Evolutionary conservation across 176 grass and related monocot genomes (phyloP).

Genomic region (Aegilops umbellulata): DNA sequence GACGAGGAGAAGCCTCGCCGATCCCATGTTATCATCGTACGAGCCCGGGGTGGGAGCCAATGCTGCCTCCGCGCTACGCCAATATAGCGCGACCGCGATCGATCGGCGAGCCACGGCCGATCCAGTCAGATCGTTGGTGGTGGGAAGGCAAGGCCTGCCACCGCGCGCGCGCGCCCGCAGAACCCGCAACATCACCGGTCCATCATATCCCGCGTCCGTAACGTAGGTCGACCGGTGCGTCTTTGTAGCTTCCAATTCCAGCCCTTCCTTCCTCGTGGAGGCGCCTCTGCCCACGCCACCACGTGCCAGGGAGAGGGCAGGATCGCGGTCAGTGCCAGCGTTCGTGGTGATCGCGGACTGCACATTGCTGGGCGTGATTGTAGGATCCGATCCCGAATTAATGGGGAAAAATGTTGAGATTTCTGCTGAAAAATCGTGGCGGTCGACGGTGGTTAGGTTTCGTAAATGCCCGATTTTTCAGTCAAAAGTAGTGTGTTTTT

Average conservation of each 20-base stretch:
- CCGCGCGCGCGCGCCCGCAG: not conserved
- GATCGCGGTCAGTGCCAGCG: not conserved
- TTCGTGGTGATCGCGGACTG: too few species aligned
- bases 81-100: not conserved
- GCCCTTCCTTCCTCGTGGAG: too few species aligned
- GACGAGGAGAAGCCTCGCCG: not conserved
- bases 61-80: not conserved
- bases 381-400: too few species aligned
- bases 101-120: not conserved
- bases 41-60: not conserved
- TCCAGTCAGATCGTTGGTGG: not conserved
- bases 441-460: too few species aligned
- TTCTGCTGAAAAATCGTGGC: too few species aligned
- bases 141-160: not conserved
- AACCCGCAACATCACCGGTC: not conserved
- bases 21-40: constrained; percentile 1
- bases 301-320: not conserved
- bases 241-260: not conserved
- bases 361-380: too few species aligned
- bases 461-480: too few species aligned
- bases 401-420: too few species aligned
- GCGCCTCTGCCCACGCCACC: not conserved
- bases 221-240: not conserved
- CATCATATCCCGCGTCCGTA: not conserved
- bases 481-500: too few species aligned